These are phyloP conservation scores for Medicago ruthenica DNA, from an alignment of 306 rosid species.

Conservation along the genomic window DNA sequence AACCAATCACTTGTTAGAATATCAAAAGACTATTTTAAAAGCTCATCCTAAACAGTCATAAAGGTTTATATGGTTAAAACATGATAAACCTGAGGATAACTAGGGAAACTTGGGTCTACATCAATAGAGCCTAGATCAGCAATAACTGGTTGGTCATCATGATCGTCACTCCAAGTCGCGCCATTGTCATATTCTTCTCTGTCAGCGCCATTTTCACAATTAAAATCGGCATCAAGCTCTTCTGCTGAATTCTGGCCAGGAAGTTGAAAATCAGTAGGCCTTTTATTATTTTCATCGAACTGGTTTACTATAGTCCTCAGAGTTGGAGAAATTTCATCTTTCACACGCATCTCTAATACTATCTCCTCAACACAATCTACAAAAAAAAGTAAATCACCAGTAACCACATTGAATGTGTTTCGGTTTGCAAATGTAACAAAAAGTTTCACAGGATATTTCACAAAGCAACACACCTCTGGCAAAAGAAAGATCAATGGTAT, in stretches of 20 bases:
- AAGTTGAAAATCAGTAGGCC: constrained; percentile 63
- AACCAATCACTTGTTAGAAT: constrained; percentile 33
- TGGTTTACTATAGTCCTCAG: constrained; percentile 69
- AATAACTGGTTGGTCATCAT: constrained; percentile 56
- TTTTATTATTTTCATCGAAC: constrained; percentile 80
- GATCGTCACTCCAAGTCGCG: constrained; percentile 67
- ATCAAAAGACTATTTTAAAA: constrained; percentile 28
- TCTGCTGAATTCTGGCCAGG: constrained; percentile 52
- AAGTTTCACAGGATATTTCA: constrained; percentile 37
- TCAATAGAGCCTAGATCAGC: constrained; percentile 59
- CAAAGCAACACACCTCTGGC: constrained; percentile 71
- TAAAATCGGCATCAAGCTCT: constrained; percentile 47
- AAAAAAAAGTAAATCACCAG: constrained; percentile 21
- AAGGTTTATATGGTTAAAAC: constrained; percentile 11
- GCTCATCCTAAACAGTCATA: constrained; percentile 27
- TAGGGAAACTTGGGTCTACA: constrained; percentile 67
- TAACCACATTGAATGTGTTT: constrained; percentile 33
- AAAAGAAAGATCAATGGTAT: constrained; percentile 81
- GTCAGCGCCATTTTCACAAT: constrained; percentile 58
- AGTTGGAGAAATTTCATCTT: constrained; percentile 92
- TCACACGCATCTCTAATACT: constrained; percentile 62
- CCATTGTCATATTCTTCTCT: constrained; percentile 56
- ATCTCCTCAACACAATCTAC: constrained; percentile 82
- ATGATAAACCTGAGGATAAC: constrained; percentile 67
- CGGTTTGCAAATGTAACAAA: constrained; percentile 36